Evolutionary conservation across 2,329 filamentous ascomycete genomes (phyloP), one percentile per base, ranked within the genome.

Genomic region (Xylariaceae sp.): DNA sequence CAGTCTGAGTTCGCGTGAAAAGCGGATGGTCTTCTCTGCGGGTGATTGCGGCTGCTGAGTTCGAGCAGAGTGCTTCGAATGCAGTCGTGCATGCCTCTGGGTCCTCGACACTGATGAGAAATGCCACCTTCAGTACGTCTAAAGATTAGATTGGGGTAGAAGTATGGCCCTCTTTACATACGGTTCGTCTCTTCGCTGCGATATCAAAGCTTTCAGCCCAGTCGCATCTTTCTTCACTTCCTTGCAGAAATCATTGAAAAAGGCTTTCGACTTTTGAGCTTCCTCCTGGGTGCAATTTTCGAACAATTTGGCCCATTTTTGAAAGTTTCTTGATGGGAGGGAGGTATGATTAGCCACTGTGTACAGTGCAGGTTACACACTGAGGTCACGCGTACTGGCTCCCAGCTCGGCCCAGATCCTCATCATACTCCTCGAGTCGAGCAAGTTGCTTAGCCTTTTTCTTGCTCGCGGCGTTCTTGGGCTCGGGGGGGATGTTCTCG

Each of bases 231-330:
- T 53, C 31, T 53, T 50, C n/a, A 66, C 55, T 16, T 62, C 54
- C 14, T 50, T 53, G 31, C 55, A 54, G 42, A 68, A 70, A 2
- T 48, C 41, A 33, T 62, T 64, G 33, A 71, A 50, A 45, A 65
- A 66, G 1, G 55, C 46, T 51, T 67, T 66, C 7, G 68, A 67
- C 38, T 62, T 64, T 2, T 44, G 47, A 11, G 48, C 62, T 50
- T 69, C 64, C 5, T 60, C 56, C 46, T 63, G 61, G 28, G 63
- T 60, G 40, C 64, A 60, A 13, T 58, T 59, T 19, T 69, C 64
- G 31, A 70, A 58, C 18, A 63, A 52, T 41, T 62, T 50, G 17
- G 61, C 62, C 56, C 62, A 62, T 52, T 47, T 53, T 48, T 62
- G 60, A 40, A 65, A 67, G 14, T 49, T 56, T 19, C 66, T 67